Evolutionary conservation across 2,329 filamentous ascomycete genomes (phyloP).

Genomic region (Chrysoporthe cubensis): DNA sequence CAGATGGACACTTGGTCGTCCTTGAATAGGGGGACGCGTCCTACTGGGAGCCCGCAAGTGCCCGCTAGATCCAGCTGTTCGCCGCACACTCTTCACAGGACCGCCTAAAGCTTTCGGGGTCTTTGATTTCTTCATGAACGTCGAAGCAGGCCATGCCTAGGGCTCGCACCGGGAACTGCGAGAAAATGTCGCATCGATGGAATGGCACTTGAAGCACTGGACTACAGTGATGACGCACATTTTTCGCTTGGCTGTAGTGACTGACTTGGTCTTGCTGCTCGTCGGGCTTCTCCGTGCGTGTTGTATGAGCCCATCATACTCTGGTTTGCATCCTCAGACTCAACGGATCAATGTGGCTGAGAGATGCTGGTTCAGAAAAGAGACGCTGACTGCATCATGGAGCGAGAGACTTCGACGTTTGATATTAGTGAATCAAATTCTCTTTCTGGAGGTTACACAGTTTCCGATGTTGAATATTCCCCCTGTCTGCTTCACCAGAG

Average conservation of each 20-base stretch:
- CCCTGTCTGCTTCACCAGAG: background rate
- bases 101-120: background rate
- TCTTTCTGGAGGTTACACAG: background rate
- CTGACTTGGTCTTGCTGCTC: background rate
- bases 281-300: background rate
- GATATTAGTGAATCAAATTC: background rate
- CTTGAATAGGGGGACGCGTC: background rate
- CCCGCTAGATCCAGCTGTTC: background rate
- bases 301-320: background rate
- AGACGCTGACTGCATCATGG: background rate
- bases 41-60: background rate
- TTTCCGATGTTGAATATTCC: background rate
- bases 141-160: conserved; percentile 1
- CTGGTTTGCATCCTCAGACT: background rate
- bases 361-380: background rate
- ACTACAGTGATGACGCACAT: background rate
- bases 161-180: background rate
- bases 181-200: background rate
- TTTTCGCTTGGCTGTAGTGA: background rate
- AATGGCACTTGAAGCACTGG: background rate
- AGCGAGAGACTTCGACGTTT: background rate
- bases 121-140: background rate
- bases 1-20: background rate
- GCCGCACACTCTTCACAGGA: conserved; percentile 5
- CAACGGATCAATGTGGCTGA: background rate